Conservation (phyloP, 2,329 filamentous ascomycete species). For the Phialophora expanda region DNA sequence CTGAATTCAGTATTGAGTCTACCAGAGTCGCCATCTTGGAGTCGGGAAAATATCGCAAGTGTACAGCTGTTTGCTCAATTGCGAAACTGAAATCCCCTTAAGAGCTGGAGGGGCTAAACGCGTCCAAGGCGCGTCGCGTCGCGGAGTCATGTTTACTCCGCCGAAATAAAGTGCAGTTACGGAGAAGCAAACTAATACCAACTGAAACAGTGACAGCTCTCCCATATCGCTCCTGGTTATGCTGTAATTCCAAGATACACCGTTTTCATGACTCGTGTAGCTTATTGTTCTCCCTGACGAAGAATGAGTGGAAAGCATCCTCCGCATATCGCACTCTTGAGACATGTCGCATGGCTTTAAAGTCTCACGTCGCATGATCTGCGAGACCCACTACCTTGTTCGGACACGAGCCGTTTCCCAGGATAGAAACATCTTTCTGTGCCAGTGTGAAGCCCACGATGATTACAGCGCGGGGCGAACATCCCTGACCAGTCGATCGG, state of each 20-base stretch:
- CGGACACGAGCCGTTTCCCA: neutral
- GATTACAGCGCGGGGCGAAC: too few species aligned
- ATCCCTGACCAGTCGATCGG: too few species aligned
- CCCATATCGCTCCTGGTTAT: neutral
- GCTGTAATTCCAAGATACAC: neutral
- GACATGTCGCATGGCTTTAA: neutral
- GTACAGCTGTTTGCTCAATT: neutral
- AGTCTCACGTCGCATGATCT: neutral
- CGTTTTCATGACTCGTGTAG: neutral
- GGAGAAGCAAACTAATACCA: neutral
- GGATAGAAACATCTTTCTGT: neutral
- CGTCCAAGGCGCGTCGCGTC: neutral
- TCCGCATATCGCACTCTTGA: neutral
- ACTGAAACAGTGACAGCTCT: too few species aligned
- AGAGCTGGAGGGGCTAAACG: neutral
- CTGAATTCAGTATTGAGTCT: constrained; percentile 57
- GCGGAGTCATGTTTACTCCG: neutral
- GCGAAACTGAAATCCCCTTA: constrained; percentile 1
- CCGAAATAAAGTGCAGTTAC: constrained; percentile 3
- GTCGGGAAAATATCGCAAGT: neutral
- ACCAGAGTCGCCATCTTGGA: constrained; percentile 57
- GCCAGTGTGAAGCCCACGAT: neutral
- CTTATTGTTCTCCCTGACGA: neutral
- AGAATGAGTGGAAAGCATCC: neutral
- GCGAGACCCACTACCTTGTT: neutral